Percentiles rank a stretch among this genome's conserved stretches.
phyloP scores from a whole-genome alignment of 2,329 filamentous ascomycete species.

The Penicillium sp. region DNA sequence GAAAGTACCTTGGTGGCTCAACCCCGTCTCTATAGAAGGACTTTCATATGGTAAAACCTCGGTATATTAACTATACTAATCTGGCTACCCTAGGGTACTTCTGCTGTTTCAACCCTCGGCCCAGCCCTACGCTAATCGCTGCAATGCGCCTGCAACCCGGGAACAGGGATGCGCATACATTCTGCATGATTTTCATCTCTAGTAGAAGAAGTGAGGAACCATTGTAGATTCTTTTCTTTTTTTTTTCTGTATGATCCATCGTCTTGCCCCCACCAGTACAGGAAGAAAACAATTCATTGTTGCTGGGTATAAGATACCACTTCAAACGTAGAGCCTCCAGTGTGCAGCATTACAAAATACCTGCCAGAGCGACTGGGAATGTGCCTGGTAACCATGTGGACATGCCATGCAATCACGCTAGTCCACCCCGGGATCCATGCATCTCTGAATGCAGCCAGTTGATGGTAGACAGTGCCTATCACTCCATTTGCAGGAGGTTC shows the following conservation, averaged over 20 bases:
- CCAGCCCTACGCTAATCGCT: conserved; percentile 1
- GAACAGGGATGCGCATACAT: background rate
- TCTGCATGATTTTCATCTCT: background rate
- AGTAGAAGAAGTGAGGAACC: no score
- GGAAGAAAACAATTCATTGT: no score
- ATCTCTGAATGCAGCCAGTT: conserved; percentile 1
- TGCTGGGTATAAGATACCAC: no score
- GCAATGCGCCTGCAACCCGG: background rate
- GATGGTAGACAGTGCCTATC: no score
- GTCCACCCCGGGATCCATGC: background rate
- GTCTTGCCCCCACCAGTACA: no score
- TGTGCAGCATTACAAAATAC: background rate
- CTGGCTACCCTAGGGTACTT: background rate
- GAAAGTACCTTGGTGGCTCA: no score
- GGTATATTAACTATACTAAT: no score
- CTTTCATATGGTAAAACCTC: no score
- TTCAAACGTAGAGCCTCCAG: no score
- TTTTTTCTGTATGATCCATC: no score
- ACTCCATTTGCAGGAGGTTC: background rate
- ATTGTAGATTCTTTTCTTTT: background rate
- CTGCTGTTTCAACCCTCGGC: background rate
- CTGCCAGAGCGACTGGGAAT: background rate
- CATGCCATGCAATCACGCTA: conserved; percentile 3
- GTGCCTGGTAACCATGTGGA: conserved; percentile 11
- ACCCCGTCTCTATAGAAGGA: no score